These are phyloP conservation scores for Delonix regia DNA, from an alignment of 306 rosid species.

Conservation along the genomic window DNA sequence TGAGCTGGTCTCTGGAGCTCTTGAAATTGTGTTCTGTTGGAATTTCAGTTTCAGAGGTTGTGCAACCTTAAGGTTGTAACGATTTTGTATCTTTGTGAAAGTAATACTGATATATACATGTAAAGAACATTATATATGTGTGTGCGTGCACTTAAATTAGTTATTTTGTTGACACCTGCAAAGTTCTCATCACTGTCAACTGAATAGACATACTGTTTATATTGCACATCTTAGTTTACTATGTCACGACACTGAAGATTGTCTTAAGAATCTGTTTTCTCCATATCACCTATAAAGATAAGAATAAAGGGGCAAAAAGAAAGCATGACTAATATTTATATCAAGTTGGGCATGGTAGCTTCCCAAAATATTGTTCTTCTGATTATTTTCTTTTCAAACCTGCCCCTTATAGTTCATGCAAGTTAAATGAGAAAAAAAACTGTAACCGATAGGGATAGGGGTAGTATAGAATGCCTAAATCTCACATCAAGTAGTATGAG, in stretches of 20 bases:
- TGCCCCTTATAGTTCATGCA: background rate
- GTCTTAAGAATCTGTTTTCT: background rate
- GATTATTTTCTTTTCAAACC: background rate
- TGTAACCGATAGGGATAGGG: no score
- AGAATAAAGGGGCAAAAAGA: background rate
- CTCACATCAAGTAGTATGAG: no score
- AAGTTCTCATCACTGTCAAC: background rate
- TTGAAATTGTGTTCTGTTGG: constrained; percentile 16
- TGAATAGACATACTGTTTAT: background rate
- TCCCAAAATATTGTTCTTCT: background rate
- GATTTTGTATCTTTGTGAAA: background rate
- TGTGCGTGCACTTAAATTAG: no score
- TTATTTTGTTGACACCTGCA: background rate
- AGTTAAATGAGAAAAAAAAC: background rate
- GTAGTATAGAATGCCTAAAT: no score
- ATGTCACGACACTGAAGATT: background rate
- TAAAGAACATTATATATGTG: background rate
- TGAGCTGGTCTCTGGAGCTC: constrained; percentile 25
- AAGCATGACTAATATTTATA: background rate
- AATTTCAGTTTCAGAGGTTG: background rate
- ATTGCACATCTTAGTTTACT: background rate
- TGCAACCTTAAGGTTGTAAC: background rate
- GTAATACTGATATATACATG: background rate
- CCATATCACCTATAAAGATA: background rate
- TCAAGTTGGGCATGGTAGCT: background rate